Percentiles rank a stretch among this genome's conserved stretches.
Conservation (phyloP, 345 rosid species). For the Lenwebbia sp. region DNA sequence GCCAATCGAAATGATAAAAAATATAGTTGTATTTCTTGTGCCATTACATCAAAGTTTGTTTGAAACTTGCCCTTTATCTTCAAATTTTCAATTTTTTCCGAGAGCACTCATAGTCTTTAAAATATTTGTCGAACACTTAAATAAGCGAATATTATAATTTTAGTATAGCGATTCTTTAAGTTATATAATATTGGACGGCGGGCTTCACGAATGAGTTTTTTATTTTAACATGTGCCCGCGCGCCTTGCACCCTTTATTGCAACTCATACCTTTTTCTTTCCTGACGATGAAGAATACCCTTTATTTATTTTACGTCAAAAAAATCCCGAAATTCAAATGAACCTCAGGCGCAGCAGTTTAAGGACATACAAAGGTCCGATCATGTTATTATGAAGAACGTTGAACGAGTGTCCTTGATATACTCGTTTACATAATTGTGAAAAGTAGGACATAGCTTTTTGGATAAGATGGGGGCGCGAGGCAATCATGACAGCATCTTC, state of each 20-base stretch:
- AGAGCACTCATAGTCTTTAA: neutral
- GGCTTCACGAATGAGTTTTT: too few relatives aligned
- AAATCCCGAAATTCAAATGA: too few relatives aligned
- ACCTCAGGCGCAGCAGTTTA: too few relatives aligned
- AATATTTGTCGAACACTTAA: neutral
- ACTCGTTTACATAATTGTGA: too few relatives aligned
- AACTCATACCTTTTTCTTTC: too few relatives aligned
- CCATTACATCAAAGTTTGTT: rapidly evolving
- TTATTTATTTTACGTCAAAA: too few relatives aligned
- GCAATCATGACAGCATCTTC: neutral
- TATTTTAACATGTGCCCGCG: too few relatives aligned
- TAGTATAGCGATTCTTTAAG: neutral
- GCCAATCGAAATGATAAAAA: neutral
- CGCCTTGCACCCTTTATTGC: too few relatives aligned
- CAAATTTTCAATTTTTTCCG: neutral
- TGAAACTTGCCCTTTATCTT: neutral
- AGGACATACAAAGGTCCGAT: too few relatives aligned
- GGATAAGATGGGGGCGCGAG: neutral
- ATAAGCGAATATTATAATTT: neutral
- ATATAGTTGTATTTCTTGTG: neutral
- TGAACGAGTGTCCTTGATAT: too few relatives aligned
- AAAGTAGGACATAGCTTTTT: neutral
- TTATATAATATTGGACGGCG: neutral
- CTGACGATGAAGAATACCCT: too few relatives aligned
- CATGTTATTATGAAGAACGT: neutral